Percentiles rank a stretch among this genome's conserved stretches.
Evolutionary conservation across 768 basidiomycete species (phyloP).

Genomic region (Mycena pura): DNA sequence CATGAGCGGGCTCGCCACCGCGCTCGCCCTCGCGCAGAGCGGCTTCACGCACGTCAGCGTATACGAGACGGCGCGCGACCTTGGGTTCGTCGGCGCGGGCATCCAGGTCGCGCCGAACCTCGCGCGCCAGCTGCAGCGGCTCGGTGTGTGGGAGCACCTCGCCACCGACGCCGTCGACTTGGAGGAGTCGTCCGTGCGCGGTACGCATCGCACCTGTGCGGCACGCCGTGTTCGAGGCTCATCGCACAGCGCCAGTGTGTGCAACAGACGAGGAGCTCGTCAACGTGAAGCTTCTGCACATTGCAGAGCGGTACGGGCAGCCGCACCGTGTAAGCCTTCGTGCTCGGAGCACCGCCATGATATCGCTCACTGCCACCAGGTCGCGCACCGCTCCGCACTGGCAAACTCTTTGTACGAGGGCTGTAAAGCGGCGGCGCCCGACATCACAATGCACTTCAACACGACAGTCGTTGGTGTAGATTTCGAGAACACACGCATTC

Average conservation of each 20-base stretch:
- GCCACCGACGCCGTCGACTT: slow-evolving; percentile 35
- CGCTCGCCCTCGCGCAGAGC: slow-evolving; percentile 36
- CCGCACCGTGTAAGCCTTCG: slow-evolving; percentile 33
- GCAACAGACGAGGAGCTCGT: slow-evolving; percentile 38
- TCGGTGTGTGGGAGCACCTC: slow-evolving; percentile 38
- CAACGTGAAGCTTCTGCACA: slow-evolving; percentile 35
- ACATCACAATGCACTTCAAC: slow-evolving; percentile 36
- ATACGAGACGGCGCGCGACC: slow-evolving; percentile 35
- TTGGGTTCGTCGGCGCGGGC: slow-evolving; percentile 44
- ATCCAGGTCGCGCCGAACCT: slow-evolving; percentile 47
- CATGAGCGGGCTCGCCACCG: slow-evolving; percentile 38
- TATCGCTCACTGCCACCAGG: no score
- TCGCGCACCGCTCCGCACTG: slow-evolving; percentile 42
- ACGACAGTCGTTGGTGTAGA: slow-evolving; percentile 34
- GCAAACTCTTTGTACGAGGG: slow-evolving; percentile 38
- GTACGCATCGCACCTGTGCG: slow-evolving; percentile 24
- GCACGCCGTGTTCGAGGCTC: no score
- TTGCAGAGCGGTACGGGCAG: slow-evolving; percentile 36
- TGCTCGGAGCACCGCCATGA: no score
- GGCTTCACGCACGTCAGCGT: slow-evolving; percentile 40
- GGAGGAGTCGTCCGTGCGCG: slow-evolving; percentile 34
- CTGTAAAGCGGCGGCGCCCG: slow-evolving; percentile 29
- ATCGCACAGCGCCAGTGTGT: slow-evolving; percentile 19
- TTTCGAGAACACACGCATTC: slow-evolving; percentile 25
- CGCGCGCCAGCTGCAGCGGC: slow-evolving; percentile 34